Evolutionary conservation across 176 grass and related monocot species (phyloP).

Genomic region (Aegilops sharonensis): DNA sequence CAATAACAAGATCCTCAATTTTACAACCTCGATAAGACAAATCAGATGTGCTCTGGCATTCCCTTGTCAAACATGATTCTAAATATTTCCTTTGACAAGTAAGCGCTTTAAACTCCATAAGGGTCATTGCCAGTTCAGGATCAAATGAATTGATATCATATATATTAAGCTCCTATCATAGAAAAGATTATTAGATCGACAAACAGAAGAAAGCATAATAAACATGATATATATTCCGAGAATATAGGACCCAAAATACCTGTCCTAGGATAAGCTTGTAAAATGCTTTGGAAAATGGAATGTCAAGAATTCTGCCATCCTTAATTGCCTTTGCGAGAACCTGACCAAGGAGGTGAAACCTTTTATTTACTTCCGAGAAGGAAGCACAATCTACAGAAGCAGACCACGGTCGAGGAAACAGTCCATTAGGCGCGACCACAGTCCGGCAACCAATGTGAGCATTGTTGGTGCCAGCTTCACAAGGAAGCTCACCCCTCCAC

Average conservation of each 20-base stretch:
- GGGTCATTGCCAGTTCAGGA: conserved; percentile 50
- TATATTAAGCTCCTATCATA: conserved; percentile 63
- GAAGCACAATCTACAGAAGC: conserved; percentile 24
- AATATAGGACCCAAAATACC: conserved; percentile 41
- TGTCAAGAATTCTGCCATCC: conserved; percentile 67
- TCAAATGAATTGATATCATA: conserved; percentile 82
- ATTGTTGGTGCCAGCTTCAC: conserved; percentile 26
- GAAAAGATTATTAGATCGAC: conserved; percentile 21
- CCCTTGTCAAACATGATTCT: conserved; percentile 39
- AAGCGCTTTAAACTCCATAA: conserved; percentile 81
- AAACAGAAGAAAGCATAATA: not conserved
- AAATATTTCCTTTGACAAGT: conserved; percentile 61
- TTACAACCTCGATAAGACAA: conserved; percentile 63
- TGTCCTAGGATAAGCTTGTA: conserved; percentile 68
- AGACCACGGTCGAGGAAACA: conserved; percentile 75
- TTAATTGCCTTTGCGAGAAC: conserved; percentile 80
- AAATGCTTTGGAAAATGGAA: conserved; percentile 82
- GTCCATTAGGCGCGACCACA: conserved; percentile 49
- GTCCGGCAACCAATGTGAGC: conserved; percentile 32
- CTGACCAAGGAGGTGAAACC: conserved; percentile 64
- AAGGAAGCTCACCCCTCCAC: conserved; percentile 64
- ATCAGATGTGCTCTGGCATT: conserved; percentile 43
- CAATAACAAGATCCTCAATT: conserved; percentile 84
- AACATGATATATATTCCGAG: conserved; percentile 22
- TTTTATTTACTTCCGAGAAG: conserved; percentile 55